phyloP scores from a whole-genome alignment of 352 stramenopile species.

The Pythium rishiriense region DNA sequence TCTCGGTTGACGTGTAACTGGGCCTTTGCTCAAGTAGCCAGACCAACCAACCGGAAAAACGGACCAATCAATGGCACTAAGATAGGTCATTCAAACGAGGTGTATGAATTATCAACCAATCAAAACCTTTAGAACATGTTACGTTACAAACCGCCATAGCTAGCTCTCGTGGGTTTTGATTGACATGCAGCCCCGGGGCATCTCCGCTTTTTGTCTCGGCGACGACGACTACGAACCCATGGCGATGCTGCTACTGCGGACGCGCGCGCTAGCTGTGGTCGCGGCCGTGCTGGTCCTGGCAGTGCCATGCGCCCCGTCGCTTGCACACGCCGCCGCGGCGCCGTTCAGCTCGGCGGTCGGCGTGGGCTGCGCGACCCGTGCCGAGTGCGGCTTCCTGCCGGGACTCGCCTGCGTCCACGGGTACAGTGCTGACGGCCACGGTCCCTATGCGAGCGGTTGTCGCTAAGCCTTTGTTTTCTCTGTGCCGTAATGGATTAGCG shows the following conservation, averaged over 20 bases:
- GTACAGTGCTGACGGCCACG: constrained; percentile 29
- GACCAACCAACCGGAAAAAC: not conserved
- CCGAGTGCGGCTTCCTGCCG: constrained; percentile 77
- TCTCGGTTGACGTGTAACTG: not conserved
- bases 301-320: not conserved
- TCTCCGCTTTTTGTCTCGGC: not conserved
- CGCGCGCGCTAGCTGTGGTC: not conserved
- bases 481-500: constrained; percentile 35
- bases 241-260: not conserved
- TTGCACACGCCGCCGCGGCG: not conserved
- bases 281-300: not conserved
- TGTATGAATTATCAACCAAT: not conserved
- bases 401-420: constrained; percentile 64
- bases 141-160: not conserved
- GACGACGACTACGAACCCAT: not conserved
- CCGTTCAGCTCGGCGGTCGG: constrained; percentile 44
- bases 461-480: not conserved
- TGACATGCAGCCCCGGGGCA: not conserved
- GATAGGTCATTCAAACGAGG: not conserved
- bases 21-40: not conserved
- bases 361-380: constrained; percentile 41
- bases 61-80: constrained; percentile 10
- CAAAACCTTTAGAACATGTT: not conserved
- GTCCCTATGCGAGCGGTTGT: not conserved
- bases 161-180: not conserved